Percentiles rank a stretch among this genome's conserved stretches.
Evolutionary conservation across 78 protist genomes (phyloP).

Genomic region (Planoprotostelium fungivorum): DNA sequence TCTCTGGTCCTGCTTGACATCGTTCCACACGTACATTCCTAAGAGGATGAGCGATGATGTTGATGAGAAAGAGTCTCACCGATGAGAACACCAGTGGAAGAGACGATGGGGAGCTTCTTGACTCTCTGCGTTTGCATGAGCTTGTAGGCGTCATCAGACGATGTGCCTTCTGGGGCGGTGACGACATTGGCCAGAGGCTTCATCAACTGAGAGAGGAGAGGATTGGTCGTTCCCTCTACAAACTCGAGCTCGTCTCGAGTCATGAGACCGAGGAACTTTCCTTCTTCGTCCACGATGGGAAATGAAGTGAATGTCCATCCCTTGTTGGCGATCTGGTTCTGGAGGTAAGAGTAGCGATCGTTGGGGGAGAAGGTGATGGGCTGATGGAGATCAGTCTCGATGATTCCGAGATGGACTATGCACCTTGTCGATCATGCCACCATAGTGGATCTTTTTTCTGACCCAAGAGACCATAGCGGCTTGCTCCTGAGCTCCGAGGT

Average conservation of each 20-base stretch:
- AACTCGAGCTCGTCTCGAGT: slow-evolving; percentile 87
- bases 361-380: slow-evolving; percentile 75
- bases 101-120: slow-evolving; percentile 86
- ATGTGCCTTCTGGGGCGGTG: slow-evolving; percentile 37
- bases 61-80: slow-evolving; percentile 77
- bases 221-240: slow-evolving; percentile 33
- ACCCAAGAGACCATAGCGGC: slow-evolving; percentile 65
- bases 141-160: slow-evolving; percentile 78
- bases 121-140: slow-evolving; percentile 51
- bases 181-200: slow-evolving; percentile 25
- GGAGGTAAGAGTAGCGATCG: slow-evolving; percentile 57
- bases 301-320: slow-evolving; percentile 14
- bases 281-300: slow-evolving; percentile 79
- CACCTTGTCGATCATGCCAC: slow-evolving; percentile 10
- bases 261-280: slow-evolving; percentile 83
- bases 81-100: slow-evolving; percentile 64
- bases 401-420: background rate
- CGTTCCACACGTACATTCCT: slow-evolving; percentile 61
- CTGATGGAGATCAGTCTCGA: slow-evolving; percentile 70
- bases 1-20: slow-evolving; percentile 32
- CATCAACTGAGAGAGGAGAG: slow-evolving; percentile 79
- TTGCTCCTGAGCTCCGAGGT: slow-evolving; percentile 78
- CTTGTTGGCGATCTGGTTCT: slow-evolving; percentile 42
- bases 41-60: slow-evolving; percentile 33
- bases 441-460: slow-evolving; percentile 1